phyloP scores from a whole-genome alignment of 202 grass and related monocot species.

The Carex sylvatica region DNA sequence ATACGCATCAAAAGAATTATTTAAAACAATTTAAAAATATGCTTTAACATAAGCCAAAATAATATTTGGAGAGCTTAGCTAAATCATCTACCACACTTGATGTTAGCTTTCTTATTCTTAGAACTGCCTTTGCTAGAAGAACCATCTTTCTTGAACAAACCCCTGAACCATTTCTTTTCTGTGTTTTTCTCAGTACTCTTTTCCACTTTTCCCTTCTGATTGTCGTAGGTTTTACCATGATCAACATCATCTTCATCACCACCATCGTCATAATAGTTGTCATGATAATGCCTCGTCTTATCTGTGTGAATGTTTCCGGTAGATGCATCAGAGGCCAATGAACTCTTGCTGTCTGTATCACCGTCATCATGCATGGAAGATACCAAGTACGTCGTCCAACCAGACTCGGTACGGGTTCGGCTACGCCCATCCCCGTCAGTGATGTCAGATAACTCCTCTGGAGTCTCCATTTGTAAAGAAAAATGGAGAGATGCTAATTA shows the following conservation, averaged over 20 bases:
- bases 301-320: conserved; percentile 57
- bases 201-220: conserved; percentile 40
- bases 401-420: conserved; percentile 55
- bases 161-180: conserved; percentile 44
- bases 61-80: not conserved
- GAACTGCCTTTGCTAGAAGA: conserved; percentile 61
- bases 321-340: conserved; percentile 89
- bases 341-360: conserved; percentile 50
- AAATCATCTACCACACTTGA: conserved; percentile 25
- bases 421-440: conserved; percentile 77
- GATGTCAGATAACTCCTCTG: conserved; percentile 49
- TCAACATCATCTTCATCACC: conserved; percentile 15
- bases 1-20: not conserved
- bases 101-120: conserved; percentile 35
- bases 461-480: conserved; percentile 22
- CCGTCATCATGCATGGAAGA: conserved; percentile 60
- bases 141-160: conserved; percentile 46
- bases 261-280: not conserved
- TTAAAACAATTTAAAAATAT: not conserved
- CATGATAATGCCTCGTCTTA: conserved; percentile 7
- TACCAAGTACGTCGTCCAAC: conserved; percentile 92
- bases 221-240: conserved; percentile 26
- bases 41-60: conserved; percentile 4
- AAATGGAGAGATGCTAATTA: not conserved
- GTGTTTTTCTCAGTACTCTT: conserved; percentile 50